Evolutionary conservation across 257 asterid species (phyloP).

Genomic region (Echites panduratus): DNA sequence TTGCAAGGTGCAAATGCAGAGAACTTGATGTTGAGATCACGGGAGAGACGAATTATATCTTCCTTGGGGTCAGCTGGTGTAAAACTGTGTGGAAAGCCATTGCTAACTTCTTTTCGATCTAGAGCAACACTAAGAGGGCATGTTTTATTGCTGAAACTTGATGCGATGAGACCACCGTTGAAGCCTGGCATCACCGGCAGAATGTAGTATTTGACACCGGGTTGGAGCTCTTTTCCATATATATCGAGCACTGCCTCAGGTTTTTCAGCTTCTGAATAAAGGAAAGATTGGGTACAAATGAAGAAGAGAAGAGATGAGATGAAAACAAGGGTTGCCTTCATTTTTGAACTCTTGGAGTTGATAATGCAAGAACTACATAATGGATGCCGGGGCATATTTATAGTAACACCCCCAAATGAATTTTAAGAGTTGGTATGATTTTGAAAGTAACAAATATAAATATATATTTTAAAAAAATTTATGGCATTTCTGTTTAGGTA

Average conservation of each 20-base stretch:
- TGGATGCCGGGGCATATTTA: no score
- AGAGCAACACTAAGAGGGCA: constrained; percentile 9
- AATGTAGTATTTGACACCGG: constrained; percentile 8
- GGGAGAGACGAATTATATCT: not conserved
- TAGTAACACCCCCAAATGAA: no score
- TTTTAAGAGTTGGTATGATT: no score
- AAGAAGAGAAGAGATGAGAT: not conserved
- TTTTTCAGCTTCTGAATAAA: not conserved
- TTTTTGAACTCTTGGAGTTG: not conserved
- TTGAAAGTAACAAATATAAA: no score
- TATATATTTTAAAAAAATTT: no score
- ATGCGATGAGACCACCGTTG: not conserved
- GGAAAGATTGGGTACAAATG: not conserved
- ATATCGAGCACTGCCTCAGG: constrained; percentile 9
- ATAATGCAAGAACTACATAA: not conserved
- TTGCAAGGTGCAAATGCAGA: not conserved
- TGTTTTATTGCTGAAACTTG: not conserved
- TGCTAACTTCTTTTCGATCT: not conserved
- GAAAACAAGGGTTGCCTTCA: not conserved
- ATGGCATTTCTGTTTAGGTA: no score
- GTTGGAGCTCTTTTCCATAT: constrained; percentile 9
- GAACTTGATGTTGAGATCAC: constrained; percentile 10
- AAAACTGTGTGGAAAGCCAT: not conserved
- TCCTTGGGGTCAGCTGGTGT: not conserved
- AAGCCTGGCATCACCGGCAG: not conserved